Evolutionary conservation across 805 yeast genomes (phyloP).

Genomic region (Ogataea philodendri): DNA sequence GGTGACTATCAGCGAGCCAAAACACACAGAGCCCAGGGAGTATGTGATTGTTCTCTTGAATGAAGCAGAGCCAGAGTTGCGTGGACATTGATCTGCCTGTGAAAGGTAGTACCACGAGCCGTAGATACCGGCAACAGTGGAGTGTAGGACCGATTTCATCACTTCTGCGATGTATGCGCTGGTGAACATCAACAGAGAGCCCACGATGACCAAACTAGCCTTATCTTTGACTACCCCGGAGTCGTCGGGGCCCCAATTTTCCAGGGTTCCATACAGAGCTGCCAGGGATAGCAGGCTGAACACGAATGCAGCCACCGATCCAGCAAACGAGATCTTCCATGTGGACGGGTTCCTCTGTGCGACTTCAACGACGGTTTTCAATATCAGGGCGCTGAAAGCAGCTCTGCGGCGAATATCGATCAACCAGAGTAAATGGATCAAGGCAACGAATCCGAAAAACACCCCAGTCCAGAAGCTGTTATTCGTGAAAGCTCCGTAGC

Average conservation of each 20-base stretch:
- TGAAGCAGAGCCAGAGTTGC: slow-evolving; percentile 75
- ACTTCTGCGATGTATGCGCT: slow-evolving; percentile 83
- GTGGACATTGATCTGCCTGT: slow-evolving; percentile 56
- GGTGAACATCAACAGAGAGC: slow-evolving; percentile 69
- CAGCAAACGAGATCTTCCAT: slow-evolving; percentile 26
- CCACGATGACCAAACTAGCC: slow-evolving; percentile 14
- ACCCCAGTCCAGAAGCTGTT: slow-evolving; percentile 74
- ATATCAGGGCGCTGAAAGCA: slow-evolving; percentile 25
- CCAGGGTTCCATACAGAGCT: slow-evolving; percentile 5
- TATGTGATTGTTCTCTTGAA: slow-evolving; percentile 73
- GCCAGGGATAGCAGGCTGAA: slow-evolving; percentile 5
- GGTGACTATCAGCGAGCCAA: slow-evolving; percentile 75
- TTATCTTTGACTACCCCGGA: slow-evolving; percentile 18
- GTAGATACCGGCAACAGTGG: slow-evolving; percentile 76
- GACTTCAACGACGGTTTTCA: slow-evolving; percentile 56
- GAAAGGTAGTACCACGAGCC: slow-evolving; percentile 87
- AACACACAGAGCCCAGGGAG: slow-evolving; percentile 86
- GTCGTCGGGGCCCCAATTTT: slow-evolving; percentile 20
- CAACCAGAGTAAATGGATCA: slow-evolving; percentile 15
- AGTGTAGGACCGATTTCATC: slow-evolving; percentile 72
- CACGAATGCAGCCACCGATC: slow-evolving; percentile 7
- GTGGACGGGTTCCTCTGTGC: slow-evolving; percentile 69
- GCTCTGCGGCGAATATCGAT: slow-evolving; percentile 20
- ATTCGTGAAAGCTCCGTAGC: slow-evolving; percentile 64
- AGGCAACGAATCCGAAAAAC: slow-evolving; percentile 38